A percentile compares a stretch with the other conserved stretches of the same genome.
These are phyloP conservation scores for Clonostachys byssicola DNA, from an alignment of 2,329 filamentous ascomycete species.

Conservation along the genomic window DNA sequence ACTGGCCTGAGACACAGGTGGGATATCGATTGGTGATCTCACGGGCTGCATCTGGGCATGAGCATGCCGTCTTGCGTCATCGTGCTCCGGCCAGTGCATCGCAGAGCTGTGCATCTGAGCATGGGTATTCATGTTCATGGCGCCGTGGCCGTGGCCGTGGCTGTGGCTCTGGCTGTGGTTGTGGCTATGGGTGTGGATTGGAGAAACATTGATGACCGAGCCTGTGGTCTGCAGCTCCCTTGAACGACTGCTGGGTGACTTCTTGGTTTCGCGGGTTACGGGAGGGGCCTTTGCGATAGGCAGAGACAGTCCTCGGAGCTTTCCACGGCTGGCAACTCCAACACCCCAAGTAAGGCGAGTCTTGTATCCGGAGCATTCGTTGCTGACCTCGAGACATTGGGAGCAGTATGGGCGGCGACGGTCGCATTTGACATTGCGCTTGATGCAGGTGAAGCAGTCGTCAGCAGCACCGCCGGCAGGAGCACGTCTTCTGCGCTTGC, in stretches of 20 bases:
- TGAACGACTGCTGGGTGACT: constrained; percentile 25
- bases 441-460: constrained; percentile 92
- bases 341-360: constrained; percentile 96
- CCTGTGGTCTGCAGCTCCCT: constrained; percentile 39
- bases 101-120: not conserved
- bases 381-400: constrained; percentile 85
- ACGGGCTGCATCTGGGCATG: constrained; percentile 2
- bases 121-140: too few species aligned
- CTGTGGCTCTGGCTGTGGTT: not conserved
- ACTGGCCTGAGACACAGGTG: constrained; percentile 14
- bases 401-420: constrained; percentile 91
- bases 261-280: constrained; percentile 45
- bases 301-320: constrained; percentile 83
- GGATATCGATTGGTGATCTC: constrained; percentile 28
- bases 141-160: not conserved
- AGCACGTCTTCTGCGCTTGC: constrained; percentile 81
- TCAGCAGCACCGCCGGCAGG: constrained; percentile 85
- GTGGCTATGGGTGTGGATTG: not conserved
- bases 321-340: constrained; percentile 90
- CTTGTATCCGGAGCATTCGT: constrained; percentile 94
- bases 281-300: constrained; percentile 60
- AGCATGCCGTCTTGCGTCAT: constrained; percentile 19
- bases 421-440: constrained; percentile 82
- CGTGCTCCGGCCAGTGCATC: constrained; percentile 20
- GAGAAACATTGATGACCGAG: constrained; percentile 9